Evolutionary conservation across 306 rosid species (phyloP), one percentile per base, ranked within the genome.

Genomic region (Pyrus communis): DNA sequence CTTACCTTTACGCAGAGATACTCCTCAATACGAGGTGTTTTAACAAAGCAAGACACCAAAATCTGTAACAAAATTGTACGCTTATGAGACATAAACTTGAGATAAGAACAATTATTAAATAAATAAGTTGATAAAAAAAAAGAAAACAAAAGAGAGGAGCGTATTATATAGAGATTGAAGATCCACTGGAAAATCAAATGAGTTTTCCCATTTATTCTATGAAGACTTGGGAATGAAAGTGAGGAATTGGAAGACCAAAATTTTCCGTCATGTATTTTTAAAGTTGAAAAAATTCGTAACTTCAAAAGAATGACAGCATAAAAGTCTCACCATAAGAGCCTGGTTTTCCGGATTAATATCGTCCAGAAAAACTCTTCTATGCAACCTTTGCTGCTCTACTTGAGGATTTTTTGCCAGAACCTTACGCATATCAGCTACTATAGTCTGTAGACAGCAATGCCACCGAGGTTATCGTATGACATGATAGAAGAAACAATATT

Each of bases 381-480:
- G 99, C 91, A 96, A 89, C 86, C 80, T 92, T 82, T 96, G 99
- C 86, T 96, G 99, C 88, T 96, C 99, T 31, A 96, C 98, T 87
- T 91, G 98, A 84, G 98, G 90, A 82, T 91, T 96, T 79, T 96
- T 96, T 28, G 99, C 85, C 86, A 96, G 80, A 91, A 96, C 99
- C 78, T 96, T 96, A 70, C 99, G 97, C 99, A 96, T 96, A 77
- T 96, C 97, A 61, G 99, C 98, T 30, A 96, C 97, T 75, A 96
- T 91, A 86, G 27, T 89, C 99, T 96, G 86, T 75, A 78, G 73
- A 57, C 27, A 68, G 70, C 71, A 78, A 67, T 18, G 57, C 54
- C 49, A 43, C 70, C 66, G 73, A 85, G 67, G 61, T 63, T 78
- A 72, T 71, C 70, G 54, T 21, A 25, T 81, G 38, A 74, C 72